Base-by-base conservation (phyloP, 1,139 yeast genomes). In the Lodderomyces beijingensis region DNA sequence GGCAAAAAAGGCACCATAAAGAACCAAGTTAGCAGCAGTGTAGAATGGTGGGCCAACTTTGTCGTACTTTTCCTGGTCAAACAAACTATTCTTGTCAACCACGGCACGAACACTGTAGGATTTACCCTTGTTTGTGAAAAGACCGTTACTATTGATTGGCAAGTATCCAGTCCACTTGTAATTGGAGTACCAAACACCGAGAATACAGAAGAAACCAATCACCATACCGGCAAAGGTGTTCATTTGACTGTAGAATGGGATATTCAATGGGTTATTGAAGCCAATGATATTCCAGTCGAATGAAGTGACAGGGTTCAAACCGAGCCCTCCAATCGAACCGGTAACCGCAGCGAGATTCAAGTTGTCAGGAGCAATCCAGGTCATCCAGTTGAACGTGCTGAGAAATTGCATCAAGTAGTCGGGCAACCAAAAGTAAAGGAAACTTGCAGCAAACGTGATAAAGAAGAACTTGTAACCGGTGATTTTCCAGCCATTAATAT, bases 1-100 rank as follows among this genome's bases (percentile, higher is more conserved):
- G 11, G 76, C 70, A 49, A 78, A 76, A 46, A 66, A 72, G 1
- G 77, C 64, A 16, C 81, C 81, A 46, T 76, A 77, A 5, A 59
- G 44, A 5, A 76, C 74, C 44, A 62, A 46, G 37, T 57, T 56
- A 4, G 58, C 65, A 4, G 68, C 67, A 2, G 65, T 43, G 36
- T 60, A 62, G 41, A 52, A 63, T 31, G 69, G 60, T 1, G 77
- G 77, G 1, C 79, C 75, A 40, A 70, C 64, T 14, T 49, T 40
- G 36, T 65, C 56, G 43, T 70, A 72, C 39, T 63, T 65, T 7
- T 36, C 49, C 8, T 45, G 28, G 37, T 67, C 39, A 34, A 73
- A 57, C 31, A 60, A 52, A 30, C 65, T 63, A 7, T 48, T 43
- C 3, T 54, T 49, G 20, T 65, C 53, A 14, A 78, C 57, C 14